These are phyloP conservation scores for Talaromyces proteolyticus DNA, from an alignment of 495 filamentous ascomycete species.

Conservation along the genomic window DNA sequence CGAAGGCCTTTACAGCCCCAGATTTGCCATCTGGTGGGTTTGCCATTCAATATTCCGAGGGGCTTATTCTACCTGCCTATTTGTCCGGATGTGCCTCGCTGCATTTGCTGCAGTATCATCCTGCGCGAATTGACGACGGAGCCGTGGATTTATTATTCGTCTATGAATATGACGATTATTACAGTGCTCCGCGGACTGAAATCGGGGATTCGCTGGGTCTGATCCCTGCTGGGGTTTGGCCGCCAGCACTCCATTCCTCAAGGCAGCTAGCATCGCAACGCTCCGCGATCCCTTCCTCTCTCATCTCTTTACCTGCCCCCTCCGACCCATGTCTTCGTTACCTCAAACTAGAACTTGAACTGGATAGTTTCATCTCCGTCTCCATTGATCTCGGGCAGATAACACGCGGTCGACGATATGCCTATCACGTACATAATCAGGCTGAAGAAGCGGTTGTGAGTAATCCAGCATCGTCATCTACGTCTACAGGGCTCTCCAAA, in stretches of 20 bases:
- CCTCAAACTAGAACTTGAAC: conserved; percentile 14
- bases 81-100: conserved; percentile 11
- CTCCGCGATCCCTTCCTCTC: background rate
- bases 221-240: conserved; percentile 10
- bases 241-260: background rate
- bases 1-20: conserved; percentile 18
- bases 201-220: no score
- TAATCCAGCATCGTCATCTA: background rate
- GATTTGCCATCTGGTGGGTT: conserved; percentile 14
- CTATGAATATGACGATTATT: conserved; percentile 22
- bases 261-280: background rate
- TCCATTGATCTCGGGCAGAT: conserved; percentile 26
- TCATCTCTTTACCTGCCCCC: background rate
- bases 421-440: conserved; percentile 9
- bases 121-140: conserved; percentile 10
- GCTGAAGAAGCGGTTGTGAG: background rate
- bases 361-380: conserved; percentile 9
- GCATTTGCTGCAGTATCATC: conserved; percentile 23
- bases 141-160: conserved; percentile 16
- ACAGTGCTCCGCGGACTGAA: conserved; percentile 15
- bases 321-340: no score
- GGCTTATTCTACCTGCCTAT: conserved; percentile 20
- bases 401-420: conserved; percentile 22
- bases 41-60: conserved; percentile 27
- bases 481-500: background rate